A percentile compares a stretch with the other conserved stretches of the same genome.
Conservation (phyloP, 2,329 filamentous ascomycete species). For the Juglanconis juglandina region DNA sequence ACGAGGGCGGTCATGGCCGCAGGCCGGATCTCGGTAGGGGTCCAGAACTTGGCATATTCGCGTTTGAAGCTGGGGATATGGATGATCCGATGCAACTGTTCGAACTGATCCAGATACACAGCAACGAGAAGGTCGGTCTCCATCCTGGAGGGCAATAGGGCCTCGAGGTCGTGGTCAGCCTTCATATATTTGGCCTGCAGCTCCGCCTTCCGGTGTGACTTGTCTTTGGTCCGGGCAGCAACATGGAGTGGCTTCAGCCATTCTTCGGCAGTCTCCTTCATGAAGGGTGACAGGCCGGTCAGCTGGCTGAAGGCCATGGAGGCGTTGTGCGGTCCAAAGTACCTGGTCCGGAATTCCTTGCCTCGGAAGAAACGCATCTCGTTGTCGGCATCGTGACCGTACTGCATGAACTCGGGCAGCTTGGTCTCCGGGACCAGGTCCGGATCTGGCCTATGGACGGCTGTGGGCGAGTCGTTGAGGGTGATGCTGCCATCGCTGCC, state of each 20-base stretch:
- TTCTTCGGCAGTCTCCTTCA: conserved; percentile 60
- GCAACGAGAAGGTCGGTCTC: conserved; percentile 47
- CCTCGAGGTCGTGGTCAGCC: conserved; percentile 48
- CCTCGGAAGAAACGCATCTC: conserved; percentile 57
- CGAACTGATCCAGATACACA: conserved; percentile 53
- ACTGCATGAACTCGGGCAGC: conserved; percentile 31
- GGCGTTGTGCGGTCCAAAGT: conserved; percentile 58
- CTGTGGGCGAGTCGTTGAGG: conserved; percentile 22
- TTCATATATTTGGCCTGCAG: conserved; percentile 47
- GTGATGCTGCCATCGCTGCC: conserved; percentile 22
- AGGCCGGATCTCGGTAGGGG: conserved; percentile 39
- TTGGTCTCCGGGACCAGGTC: conserved; percentile 18
- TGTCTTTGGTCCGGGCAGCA: conserved; percentile 51
- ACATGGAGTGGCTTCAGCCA: conserved; percentile 58
- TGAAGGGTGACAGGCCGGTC: conserved; percentile 56
- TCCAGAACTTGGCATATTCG: conserved; percentile 56
- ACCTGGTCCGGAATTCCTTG: conserved; percentile 58
- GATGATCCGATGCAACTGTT: conserved; percentile 54
- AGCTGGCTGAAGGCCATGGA: conserved; percentile 56
- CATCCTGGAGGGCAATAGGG: conserved; percentile 44
- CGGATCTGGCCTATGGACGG: conserved; percentile 20
- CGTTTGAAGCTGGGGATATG: conserved; percentile 57
- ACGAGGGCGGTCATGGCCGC: conserved; percentile 56
- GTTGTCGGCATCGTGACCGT: conserved; percentile 33
- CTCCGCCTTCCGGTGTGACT: conserved; percentile 49